Percentiles rank a stretch among this genome's conserved stretches.
phyloP scores from a whole-genome alignment of 2,329 filamentous ascomycete species.

The Acephala macrosclerotiorum region DNA sequence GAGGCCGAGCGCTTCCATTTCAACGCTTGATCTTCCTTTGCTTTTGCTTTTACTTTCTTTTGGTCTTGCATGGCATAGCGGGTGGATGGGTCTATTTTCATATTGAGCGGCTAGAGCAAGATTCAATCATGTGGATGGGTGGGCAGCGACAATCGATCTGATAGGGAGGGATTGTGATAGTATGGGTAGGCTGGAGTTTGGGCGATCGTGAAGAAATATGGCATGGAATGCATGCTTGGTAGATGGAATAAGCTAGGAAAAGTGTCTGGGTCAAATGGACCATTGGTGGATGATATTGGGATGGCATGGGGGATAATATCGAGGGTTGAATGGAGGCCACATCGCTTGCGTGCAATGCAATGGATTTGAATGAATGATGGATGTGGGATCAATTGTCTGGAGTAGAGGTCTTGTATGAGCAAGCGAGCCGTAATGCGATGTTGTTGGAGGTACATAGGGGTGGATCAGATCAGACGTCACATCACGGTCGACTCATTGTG shows the following conservation, averaged over 20 bases:
- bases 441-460: background rate
- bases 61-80: slow-evolving; percentile 35
- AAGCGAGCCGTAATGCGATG: background rate
- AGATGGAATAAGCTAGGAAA: slow-evolving; percentile 1
- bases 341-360: slow-evolving; percentile 6
- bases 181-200: slow-evolving; percentile 10
- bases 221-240: background rate
- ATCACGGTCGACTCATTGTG: background rate
- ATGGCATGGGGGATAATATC: background rate
- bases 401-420: background rate
- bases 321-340: background rate
- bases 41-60: slow-evolving; percentile 17
- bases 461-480: background rate
- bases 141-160: slow-evolving; percentile 9
- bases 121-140: slow-evolving; percentile 6
- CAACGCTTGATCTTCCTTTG: slow-evolving; percentile 39
- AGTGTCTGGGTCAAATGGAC: background rate
- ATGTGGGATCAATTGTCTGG: background rate
- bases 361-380: background rate
- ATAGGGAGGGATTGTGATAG: background rate
- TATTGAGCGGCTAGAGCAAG: slow-evolving; percentile 14
- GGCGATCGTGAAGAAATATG: background rate
- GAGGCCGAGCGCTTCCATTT: slow-evolving; percentile 91
- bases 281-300: background rate
- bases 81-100: slow-evolving; percentile 18